Conservation (phyloP, 345 rosid genomes). For the Ricinus communis region DNA sequence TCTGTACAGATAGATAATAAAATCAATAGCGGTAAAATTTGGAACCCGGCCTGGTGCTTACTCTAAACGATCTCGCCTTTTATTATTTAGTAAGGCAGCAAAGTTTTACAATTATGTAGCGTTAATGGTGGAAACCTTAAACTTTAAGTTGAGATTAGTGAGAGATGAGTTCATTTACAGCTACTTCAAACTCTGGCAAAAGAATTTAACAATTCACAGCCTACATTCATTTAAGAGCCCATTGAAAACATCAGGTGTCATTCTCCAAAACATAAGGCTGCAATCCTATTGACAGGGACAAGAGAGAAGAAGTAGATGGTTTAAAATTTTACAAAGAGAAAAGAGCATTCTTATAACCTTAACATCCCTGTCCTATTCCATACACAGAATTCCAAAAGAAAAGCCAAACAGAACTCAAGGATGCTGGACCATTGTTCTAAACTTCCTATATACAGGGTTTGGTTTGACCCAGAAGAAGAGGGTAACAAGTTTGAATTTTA, state of each 20-base stretch:
- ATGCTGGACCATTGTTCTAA: not conserved
- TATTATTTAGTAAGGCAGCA: too few species aligned
- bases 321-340: not conserved
- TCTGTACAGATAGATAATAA: too few species aligned
- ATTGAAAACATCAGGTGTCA: not conserved
- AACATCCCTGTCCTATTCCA: not conserved
- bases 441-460: not conserved
- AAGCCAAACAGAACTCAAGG: not conserved
- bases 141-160: too few species aligned
- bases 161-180: not conserved
- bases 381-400: too few species aligned
- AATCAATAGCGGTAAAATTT: too few species aligned
- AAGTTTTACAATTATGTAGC: too few species aligned
- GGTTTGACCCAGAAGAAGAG: too few species aligned
- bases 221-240: not conserved
- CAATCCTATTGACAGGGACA: conserved; percentile 20
- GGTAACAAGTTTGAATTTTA: too few species aligned
- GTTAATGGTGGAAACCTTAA: too few species aligned
- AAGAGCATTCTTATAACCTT: not conserved
- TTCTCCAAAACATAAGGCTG: not conserved
- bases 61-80: too few species aligned
- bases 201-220: conserved; percentile 12
- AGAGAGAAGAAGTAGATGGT: not conserved
- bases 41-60: too few species aligned
- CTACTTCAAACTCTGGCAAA: not conserved